A percentile compares a stretch with the other conserved stretches of the same genome.
phyloP scores from a whole-genome alignment of 306 rosid genomes.

The Vicia sativa region DNA sequence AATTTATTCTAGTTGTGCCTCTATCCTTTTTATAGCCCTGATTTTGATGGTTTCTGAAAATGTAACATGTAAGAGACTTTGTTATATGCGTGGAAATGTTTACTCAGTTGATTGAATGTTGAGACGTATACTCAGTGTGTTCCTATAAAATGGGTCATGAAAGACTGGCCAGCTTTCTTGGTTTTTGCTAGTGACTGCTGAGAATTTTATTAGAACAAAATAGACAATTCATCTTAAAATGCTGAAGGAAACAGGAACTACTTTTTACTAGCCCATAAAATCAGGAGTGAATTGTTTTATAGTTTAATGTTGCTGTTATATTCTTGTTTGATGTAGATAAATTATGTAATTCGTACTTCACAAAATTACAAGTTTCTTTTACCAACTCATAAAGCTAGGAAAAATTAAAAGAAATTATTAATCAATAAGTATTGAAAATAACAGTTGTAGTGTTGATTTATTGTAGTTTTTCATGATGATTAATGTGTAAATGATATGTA shows the following conservation, averaged over 20 bases:
- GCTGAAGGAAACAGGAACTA: background rate
- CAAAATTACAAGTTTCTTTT: background rate
- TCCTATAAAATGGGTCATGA: slow-evolving; percentile 31
- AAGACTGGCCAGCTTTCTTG: slow-evolving; percentile 43
- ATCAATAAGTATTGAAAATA: background rate
- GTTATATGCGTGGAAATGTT: slow-evolving; percentile 31
- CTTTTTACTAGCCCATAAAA: background rate
- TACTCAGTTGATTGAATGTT: slow-evolving; percentile 26
- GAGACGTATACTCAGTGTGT: slow-evolving; percentile 39
- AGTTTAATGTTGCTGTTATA: background rate
- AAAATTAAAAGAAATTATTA: background rate
- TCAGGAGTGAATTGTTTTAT: background rate
- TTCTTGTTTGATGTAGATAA: background rate
- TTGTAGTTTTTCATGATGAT: too few species aligned
- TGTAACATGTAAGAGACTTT: slow-evolving; percentile 42
- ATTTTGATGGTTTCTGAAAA: slow-evolving; percentile 36
- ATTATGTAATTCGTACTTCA: background rate
- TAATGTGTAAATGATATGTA: background rate
- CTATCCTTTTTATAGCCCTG: slow-evolving; percentile 37
- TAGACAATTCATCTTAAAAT: slow-evolving; percentile 32
- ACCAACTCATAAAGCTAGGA: background rate
- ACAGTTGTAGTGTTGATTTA: background rate
- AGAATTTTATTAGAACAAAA: slow-evolving; percentile 24
- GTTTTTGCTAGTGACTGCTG: background rate
- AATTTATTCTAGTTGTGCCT: slow-evolving; percentile 33